Conservation (phyloP, 2,329 filamentous ascomycete species). For the Calonectria pteridis region DNA sequence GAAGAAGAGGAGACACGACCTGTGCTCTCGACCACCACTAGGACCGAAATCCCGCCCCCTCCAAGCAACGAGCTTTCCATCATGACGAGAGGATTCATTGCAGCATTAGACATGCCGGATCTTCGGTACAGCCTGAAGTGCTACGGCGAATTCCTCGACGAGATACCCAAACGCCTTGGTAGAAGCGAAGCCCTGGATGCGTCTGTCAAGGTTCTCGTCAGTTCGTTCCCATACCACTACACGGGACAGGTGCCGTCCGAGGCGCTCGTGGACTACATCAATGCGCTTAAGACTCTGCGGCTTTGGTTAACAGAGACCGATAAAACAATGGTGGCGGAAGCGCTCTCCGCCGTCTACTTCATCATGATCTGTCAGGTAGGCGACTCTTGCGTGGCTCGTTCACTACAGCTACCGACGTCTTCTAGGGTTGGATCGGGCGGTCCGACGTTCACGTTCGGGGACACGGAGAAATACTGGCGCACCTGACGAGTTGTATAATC, state of each 20-base stretch:
- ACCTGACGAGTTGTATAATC: background rate
- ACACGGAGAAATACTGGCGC: background rate
- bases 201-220: background rate
- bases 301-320: background rate
- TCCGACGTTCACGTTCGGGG: background rate
- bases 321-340: background rate
- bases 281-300: background rate
- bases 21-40: background rate
- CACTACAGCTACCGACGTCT: background rate
- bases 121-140: background rate
- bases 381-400: background rate
- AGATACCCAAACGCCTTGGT: background rate
- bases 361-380: background rate
- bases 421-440: background rate
- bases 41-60: background rate
- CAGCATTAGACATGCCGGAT: background rate
- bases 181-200: background rate
- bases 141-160: constrained; percentile 1
- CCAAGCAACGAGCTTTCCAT: background rate
- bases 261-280: background rate
- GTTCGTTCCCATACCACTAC: background rate
- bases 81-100: background rate
- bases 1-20: background rate
- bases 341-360: background rate
- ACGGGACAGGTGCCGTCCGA: background rate